Evolutionary conservation across 108 stramenopile species (phyloP).

Genomic region (Conticribra weissflogii): DNA sequence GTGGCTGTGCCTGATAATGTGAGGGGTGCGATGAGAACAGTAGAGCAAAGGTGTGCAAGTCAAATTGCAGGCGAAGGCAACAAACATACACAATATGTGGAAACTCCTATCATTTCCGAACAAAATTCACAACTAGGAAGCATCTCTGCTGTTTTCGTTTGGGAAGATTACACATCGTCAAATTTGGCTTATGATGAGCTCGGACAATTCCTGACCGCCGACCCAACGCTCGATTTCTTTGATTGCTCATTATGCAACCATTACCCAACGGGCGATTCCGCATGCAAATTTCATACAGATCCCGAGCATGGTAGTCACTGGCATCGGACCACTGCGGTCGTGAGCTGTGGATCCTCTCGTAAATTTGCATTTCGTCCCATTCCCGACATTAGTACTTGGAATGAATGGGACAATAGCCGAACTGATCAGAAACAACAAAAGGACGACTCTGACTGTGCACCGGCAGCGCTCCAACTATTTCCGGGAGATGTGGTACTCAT

Average conservation of each 20-base stretch:
- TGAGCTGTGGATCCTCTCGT: slow-evolving; percentile 52
- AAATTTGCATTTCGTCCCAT: slow-evolving; percentile 77
- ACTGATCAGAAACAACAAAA: slow-evolving; percentile 15
- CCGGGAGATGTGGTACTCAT: slow-evolving; percentile 74
- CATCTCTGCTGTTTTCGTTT: slow-evolving; percentile 24
- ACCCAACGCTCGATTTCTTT: slow-evolving; percentile 50
- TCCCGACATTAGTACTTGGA: slow-evolving; percentile 52
- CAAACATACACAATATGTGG: slow-evolving; percentile 11
- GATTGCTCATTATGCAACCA: slow-evolving; percentile 80
- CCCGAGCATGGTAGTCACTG: slow-evolving; percentile 75
- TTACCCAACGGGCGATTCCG: slow-evolving; percentile 67
- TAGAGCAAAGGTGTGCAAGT: slow-evolving; percentile 52
- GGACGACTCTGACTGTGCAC: slow-evolving; percentile 32
- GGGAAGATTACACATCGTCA: slow-evolving; percentile 27
- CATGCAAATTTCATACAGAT: slow-evolving; percentile 78
- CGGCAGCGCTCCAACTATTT: slow-evolving; percentile 59
- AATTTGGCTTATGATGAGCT: slow-evolving; percentile 29
- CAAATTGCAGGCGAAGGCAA: slow-evolving; percentile 8
- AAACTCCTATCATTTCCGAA: too few relatives aligned
- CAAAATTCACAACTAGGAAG: too few relatives aligned
- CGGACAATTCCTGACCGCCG: slow-evolving; percentile 35
- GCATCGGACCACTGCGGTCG: slow-evolving; percentile 69
- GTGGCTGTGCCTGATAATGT: slow-evolving; percentile 52
- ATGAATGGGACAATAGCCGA: slow-evolving; percentile 42
- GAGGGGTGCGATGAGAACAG: slow-evolving; percentile 47